Evolutionary conservation across 768 basidiomycete genomes (phyloP).

Genomic region (Lanmaoa pseudosensibilis): DNA sequence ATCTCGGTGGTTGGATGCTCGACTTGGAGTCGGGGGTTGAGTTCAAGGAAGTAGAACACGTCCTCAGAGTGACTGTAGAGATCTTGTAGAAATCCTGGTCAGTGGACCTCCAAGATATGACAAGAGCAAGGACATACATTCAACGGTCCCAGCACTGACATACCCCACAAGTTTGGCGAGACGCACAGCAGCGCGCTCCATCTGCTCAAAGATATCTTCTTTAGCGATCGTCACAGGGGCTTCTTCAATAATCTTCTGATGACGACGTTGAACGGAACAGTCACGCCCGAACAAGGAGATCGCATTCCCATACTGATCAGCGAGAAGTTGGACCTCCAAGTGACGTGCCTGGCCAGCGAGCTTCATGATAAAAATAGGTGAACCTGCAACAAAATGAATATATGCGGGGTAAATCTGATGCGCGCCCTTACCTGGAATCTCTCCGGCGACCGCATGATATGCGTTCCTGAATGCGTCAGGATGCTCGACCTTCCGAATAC

Average conservation of each 20-base stretch:
- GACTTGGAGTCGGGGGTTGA: slow-evolving; percentile 99
- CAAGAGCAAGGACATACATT: slow-evolving; percentile 55
- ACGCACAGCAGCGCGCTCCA: slow-evolving; percentile 99
- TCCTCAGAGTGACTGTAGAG: slow-evolving; percentile 94
- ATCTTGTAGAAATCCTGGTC: slow-evolving; percentile 47
- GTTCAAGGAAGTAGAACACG: slow-evolving; percentile 94
- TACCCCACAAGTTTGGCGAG: slow-evolving; percentile 99
- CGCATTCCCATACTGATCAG: slow-evolving; percentile 98
- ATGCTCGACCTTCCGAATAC: slow-evolving; percentile 91
- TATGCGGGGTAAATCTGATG: not conserved
- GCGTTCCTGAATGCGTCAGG: slow-evolving; percentile 91
- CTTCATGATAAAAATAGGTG: slow-evolving; percentile 99
- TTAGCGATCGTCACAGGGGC: slow-evolving; percentile 98
- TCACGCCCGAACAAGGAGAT: slow-evolving; percentile 99
- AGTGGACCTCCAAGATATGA: not conserved
- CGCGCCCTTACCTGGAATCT: slow-evolving; percentile 80
- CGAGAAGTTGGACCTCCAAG: slow-evolving; percentile 95
- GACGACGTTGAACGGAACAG: slow-evolving; percentile 98
- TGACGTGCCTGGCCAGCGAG: slow-evolving; percentile 97
- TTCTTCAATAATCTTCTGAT: slow-evolving; percentile 99
- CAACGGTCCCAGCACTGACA: slow-evolving; percentile 97
- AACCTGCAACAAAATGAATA: slow-evolving; percentile 53
- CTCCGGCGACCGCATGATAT: slow-evolving; percentile 89
- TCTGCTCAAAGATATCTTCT: slow-evolving; percentile 88
- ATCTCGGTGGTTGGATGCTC: slow-evolving; percentile 99